A percentile compares a stretch with the other conserved stretches of the same genome.
These are phyloP conservation scores for Xenoacremonium recifei DNA, from an alignment of 2,329 filamentous ascomycete genomes.

Conservation along the genomic window DNA sequence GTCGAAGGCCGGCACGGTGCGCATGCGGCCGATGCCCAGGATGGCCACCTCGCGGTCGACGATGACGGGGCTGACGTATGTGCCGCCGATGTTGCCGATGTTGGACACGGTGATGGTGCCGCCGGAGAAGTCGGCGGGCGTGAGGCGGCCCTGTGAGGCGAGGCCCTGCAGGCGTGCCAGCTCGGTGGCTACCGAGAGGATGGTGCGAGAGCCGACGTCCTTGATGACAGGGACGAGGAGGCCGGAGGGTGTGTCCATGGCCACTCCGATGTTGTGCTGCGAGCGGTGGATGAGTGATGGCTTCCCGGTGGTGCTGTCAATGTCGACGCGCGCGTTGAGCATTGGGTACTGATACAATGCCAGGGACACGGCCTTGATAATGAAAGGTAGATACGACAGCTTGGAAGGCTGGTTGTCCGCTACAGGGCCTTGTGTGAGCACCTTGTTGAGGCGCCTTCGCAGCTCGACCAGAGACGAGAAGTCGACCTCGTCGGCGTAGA, in stretches of 20 bases:
- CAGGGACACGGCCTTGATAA: constrained; percentile 92
- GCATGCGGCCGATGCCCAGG: constrained; percentile 80
- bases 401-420: constrained; percentile 55
- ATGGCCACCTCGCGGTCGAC: constrained; percentile 91
- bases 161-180: constrained; percentile 70
- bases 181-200: constrained; percentile 76
- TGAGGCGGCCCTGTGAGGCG: constrained; percentile 72
- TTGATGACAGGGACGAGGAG: constrained; percentile 90
- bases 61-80: constrained; percentile 87
- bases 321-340: constrained; percentile 82
- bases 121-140: constrained; percentile 72
- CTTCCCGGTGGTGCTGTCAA: constrained; percentile 53
- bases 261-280: constrained; percentile 92
- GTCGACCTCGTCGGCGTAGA: constrained; percentile 89
- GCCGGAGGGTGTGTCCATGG: constrained; percentile 88
- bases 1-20: constrained; percentile 76
- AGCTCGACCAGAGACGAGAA: constrained; percentile 72
- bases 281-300: constrained; percentile 75
- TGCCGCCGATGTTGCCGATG: constrained; percentile 92
- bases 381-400: constrained; percentile 88
- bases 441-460: constrained; percentile 70
- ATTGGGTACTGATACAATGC: constrained; percentile 79
- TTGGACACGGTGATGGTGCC: constrained; percentile 96
- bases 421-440: constrained; percentile 44
- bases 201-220: constrained; percentile 74